Conservation (phyloP, 2,329 filamentous ascomycete species). For the Zasmidium citrigriseum region DNA sequence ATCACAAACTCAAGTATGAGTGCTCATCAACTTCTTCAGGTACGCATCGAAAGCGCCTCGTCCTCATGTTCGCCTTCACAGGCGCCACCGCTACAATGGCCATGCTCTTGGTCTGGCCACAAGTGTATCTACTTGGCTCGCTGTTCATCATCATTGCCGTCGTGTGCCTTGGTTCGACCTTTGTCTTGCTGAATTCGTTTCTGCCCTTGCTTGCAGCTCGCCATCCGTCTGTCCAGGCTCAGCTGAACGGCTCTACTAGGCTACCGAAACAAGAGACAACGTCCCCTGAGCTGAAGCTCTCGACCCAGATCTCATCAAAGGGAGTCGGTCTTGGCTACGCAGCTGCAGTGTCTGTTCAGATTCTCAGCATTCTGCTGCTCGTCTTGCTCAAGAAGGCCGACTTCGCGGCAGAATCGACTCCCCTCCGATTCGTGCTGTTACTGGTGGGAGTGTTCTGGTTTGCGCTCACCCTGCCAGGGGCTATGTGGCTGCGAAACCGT, state of each 20-base stretch:
- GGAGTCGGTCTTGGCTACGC: slow-evolving; percentile 90
- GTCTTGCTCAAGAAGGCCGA: slow-evolving; percentile 56
- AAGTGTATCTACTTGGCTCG: slow-evolving; percentile 76
- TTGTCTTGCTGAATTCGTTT: slow-evolving; percentile 93
- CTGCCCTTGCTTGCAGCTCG: slow-evolving; percentile 83
- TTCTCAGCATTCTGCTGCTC: slow-evolving; percentile 73
- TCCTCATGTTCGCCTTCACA: slow-evolving; percentile 75
- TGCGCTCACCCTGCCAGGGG: slow-evolving; percentile 78
- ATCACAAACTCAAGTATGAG: too few relatives aligned
- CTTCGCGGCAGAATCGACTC: slow-evolving; percentile 71
- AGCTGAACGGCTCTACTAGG: not conserved
- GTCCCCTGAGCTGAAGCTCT: slow-evolving; percentile 71
- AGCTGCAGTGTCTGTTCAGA: slow-evolving; percentile 78
- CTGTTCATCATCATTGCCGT: slow-evolving; percentile 83
- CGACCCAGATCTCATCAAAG: slow-evolving; percentile 81
- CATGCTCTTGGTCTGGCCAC: slow-evolving; percentile 74
- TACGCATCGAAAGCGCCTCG: slow-evolving; percentile 76
- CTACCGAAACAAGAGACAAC: slow-evolving; percentile 16
- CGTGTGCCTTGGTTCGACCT: slow-evolving; percentile 89
- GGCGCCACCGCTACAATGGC: slow-evolving; percentile 78
- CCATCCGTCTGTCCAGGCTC: slow-evolving; percentile 57
- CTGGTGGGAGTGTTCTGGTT: slow-evolving; percentile 88
- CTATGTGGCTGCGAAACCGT: slow-evolving; percentile 69
- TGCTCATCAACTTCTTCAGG: slow-evolving; percentile 35
- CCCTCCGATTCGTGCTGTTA: slow-evolving; percentile 78